Percentiles rank a stretch among this genome's conserved stretches.
phyloP scores from a whole-genome alignment of 345 rosid genomes.

The Lepidium aucheri region DNA sequence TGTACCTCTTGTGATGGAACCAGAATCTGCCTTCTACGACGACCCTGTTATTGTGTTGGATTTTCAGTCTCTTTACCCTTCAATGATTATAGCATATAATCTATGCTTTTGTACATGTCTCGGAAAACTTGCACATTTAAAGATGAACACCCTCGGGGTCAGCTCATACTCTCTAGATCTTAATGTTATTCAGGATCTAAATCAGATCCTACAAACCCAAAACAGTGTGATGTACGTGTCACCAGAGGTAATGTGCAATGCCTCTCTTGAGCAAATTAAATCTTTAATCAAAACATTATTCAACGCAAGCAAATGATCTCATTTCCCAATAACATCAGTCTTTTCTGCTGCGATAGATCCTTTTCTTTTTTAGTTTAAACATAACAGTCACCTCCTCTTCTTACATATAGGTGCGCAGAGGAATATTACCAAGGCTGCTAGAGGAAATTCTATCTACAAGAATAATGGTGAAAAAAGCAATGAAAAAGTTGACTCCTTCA shows the following conservation, averaged over 20 bases:
- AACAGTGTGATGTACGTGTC: slow-evolving; percentile 77
- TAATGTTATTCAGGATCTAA: slow-evolving; percentile 42
- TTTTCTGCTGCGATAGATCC: background rate
- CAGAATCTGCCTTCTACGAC: slow-evolving; percentile 85
- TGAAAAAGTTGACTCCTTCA: slow-evolving; percentile 78
- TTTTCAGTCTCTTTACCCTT: slow-evolving; percentile 97
- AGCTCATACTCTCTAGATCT: slow-evolving; percentile 58
- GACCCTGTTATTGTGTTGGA: slow-evolving; percentile 96
- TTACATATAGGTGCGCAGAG: slow-evolving; percentile 54
- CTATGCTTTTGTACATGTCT: slow-evolving; percentile 94
- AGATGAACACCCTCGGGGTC: slow-evolving; percentile 72
- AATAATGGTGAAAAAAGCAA: slow-evolving; percentile 86
- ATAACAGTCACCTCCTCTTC: background rate
- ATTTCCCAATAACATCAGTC: background rate
- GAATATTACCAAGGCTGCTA: slow-evolving; percentile 74
- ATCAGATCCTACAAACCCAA: slow-evolving; percentile 61
- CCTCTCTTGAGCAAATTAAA: background rate
- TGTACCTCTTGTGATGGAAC: slow-evolving; percentile 96
- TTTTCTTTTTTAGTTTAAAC: slow-evolving; percentile 8
- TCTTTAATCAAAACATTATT: slow-evolving; percentile 3
- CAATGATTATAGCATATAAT: slow-evolving; percentile 94
- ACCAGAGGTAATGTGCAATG: slow-evolving; percentile 50
- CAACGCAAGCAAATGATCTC: background rate
- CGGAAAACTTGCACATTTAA: slow-evolving; percentile 63
- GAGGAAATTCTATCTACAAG: slow-evolving; percentile 95